Evolutionary conservation across 2,329 filamentous ascomycete genomes (phyloP), one percentile per base, ranked within the genome.

Genomic region (Sclerotinia borealis): DNA sequence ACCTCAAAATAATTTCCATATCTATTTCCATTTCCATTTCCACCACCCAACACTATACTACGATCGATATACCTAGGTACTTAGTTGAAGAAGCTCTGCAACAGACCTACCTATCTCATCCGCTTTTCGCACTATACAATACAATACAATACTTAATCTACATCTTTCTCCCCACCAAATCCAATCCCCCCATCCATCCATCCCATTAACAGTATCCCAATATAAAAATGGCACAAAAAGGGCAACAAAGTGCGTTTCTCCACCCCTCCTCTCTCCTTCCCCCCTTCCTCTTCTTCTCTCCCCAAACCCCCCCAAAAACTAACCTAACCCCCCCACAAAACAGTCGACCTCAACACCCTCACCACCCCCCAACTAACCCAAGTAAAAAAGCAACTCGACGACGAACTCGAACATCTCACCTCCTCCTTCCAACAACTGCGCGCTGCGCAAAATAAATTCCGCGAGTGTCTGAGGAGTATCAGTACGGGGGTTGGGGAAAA

Each of bases 311-410:
- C 31, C 4, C 39, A 5, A 22, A 10, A 29, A n/a, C 31, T 37
- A 47, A 56, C 25, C 43, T 5, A 27, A 27, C 43, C 27, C 19
- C n/a, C 54, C 31, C 9, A 5, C 37, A 39, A 37, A 2, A 58
- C 71, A 81, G 82, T 91, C 70, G 86, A 90, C 74, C 81, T 99
- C 72, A 86, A 88, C 71, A 86, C 84, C 66, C 88, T 99, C 72
- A 90, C 89, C 71, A 82, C 88, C 31, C 90, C 91, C 69, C 93
- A 97, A 78, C 89, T 99, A 69, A 88, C 86, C 70, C 87, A 92
- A 71, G 88, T 99, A 70, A 97, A 99, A 82, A 92, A 95, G 77
- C 93, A 97, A 76, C 88, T 99, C 69, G 93, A 96, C 76, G 89
- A 95, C 73, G 95, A 99, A 78, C 88, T 99, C 68, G 92, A 96